A percentile compares a stretch with the other conserved stretches of the same genome.
Evolutionary conservation across 2,329 filamentous ascomycete genomes (phyloP).

Genomic region (Dothiorella sarmentorum): DNA sequence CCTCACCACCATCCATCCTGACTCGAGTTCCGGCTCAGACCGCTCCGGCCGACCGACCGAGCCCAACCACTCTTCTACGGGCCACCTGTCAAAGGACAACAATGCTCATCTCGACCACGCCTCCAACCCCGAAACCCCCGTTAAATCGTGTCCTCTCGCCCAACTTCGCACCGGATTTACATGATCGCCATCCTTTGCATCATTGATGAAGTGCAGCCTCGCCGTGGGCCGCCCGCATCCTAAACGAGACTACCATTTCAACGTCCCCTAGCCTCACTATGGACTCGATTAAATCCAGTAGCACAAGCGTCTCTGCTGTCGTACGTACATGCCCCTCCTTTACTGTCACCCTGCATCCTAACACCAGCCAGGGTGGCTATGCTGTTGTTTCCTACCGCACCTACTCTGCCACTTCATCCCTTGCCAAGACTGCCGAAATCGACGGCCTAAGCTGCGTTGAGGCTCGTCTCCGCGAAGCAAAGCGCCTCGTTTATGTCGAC

Average conservation of each 20-base stretch:
- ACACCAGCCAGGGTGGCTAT: constrained; percentile 3
- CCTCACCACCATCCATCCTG: background rate
- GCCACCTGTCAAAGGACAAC: background rate
- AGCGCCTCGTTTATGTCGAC: constrained; percentile 14
- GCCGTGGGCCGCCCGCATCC: constrained; percentile 9
- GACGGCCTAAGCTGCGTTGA: constrained; percentile 13
- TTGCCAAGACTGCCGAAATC: background rate
- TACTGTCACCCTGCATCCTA: background rate
- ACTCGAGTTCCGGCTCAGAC: background rate
- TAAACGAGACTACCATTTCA: constrained; percentile 8
- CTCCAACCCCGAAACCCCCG: background rate
- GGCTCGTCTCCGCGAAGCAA: constrained; percentile 12
- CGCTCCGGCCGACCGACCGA: background rate
- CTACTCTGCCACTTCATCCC: background rate
- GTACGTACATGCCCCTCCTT: background rate
- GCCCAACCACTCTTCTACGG: too few species aligned
- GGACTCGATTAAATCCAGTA: constrained; percentile 17
- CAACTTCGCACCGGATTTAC: constrained; percentile 12
- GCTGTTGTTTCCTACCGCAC: constrained; percentile 8
- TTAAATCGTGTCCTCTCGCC: background rate
- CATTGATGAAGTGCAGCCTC: constrained; percentile 19
- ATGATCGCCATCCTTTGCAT: constrained; percentile 29
- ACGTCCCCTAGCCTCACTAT: constrained; percentile 20
- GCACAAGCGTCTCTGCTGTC: constrained; percentile 13
- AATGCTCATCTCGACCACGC: background rate